Conservation (phyloP, 108 stramenopile genomes). For the Aurantiochytrium sp. region DNA sequence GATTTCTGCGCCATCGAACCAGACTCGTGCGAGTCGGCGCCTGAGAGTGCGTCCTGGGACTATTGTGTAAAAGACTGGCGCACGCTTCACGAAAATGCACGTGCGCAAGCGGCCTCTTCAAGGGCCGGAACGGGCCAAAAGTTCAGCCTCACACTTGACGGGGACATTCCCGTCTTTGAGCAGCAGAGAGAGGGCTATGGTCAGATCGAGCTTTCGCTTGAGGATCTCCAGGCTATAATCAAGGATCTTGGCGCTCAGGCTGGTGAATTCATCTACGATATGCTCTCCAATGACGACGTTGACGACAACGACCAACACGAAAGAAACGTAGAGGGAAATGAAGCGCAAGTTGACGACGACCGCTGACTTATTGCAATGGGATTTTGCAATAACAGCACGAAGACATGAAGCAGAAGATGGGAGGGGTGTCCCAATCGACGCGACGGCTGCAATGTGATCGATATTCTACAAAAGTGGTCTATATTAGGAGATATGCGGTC, state of each 20-base stretch:
- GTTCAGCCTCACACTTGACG: background rate
- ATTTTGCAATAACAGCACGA: too few relatives aligned
- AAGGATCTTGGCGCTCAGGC: background rate
- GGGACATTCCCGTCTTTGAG: background rate
- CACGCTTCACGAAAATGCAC: too few relatives aligned
- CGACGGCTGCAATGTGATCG: too few relatives aligned
- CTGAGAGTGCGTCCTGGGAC: background rate
- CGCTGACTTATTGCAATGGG: too few relatives aligned
- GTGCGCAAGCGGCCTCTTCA: background rate
- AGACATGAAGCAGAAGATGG: too few relatives aligned
- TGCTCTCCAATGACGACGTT: too few relatives aligned
- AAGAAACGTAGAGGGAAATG: too few relatives aligned
- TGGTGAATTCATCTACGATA: background rate
- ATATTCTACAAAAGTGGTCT: too few relatives aligned
- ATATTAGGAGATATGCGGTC: too few relatives aligned
- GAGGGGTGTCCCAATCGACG: too few relatives aligned
- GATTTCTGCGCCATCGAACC: background rate
- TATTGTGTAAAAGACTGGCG: background rate
- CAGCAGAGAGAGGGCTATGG: background rate
- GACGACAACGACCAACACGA: too few relatives aligned
- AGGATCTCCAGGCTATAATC: background rate
- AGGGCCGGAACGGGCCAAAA: background rate
- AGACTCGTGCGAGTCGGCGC: background rate
- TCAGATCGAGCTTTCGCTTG: background rate
- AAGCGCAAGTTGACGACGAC: too few relatives aligned